Evolutionary conservation across 768 basidiomycete genomes (phyloP).

Genomic region (Albatrellus ellisii): DNA sequence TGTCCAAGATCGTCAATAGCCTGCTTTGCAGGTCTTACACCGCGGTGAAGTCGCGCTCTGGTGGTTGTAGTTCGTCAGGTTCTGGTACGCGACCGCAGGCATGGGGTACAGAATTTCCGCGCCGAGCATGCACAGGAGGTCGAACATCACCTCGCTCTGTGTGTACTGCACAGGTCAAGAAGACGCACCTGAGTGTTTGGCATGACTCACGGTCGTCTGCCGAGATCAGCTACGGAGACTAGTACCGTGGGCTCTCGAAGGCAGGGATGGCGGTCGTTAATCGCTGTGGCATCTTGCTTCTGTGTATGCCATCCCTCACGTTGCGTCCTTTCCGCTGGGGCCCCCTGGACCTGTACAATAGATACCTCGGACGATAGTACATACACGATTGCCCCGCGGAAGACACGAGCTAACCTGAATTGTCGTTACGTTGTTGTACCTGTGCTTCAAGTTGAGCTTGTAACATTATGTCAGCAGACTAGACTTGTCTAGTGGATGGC

Average conservation of each 20-base stretch:
- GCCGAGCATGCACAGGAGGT: conserved; percentile 91
- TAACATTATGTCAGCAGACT: too few relatives aligned
- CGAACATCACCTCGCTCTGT: conserved; percentile 96
- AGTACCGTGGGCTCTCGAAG: conserved; percentile 94
- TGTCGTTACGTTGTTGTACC: too few relatives aligned
- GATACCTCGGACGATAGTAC: too few relatives aligned
- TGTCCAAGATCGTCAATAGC: too few relatives aligned
- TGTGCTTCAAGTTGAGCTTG: too few relatives aligned
- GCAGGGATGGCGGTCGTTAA: conserved; percentile 87
- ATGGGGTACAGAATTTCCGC: conserved; percentile 96
- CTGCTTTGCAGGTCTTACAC: too few relatives aligned
- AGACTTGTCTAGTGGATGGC: too few relatives aligned
- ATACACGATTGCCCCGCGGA: too few relatives aligned
- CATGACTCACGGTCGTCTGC: conserved; percentile 99
- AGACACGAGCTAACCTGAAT: too few relatives aligned
- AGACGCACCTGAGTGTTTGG: conserved; percentile 70
- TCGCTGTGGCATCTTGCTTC: conserved; percentile 21
- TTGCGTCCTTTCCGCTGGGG: too few relatives aligned
- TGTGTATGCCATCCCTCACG: too few relatives aligned
- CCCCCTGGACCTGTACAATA: too few relatives aligned
- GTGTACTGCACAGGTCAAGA: background rate
- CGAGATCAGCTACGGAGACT: conserved; percentile 84
- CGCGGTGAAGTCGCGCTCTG: conserved; percentile 85
- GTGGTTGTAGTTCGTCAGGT: conserved; percentile 95
- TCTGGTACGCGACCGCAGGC: conserved; percentile 91